Evolutionary conservation across 768 basidiomycete species (phyloP).

Genomic region (Amanita rimosa): DNA sequence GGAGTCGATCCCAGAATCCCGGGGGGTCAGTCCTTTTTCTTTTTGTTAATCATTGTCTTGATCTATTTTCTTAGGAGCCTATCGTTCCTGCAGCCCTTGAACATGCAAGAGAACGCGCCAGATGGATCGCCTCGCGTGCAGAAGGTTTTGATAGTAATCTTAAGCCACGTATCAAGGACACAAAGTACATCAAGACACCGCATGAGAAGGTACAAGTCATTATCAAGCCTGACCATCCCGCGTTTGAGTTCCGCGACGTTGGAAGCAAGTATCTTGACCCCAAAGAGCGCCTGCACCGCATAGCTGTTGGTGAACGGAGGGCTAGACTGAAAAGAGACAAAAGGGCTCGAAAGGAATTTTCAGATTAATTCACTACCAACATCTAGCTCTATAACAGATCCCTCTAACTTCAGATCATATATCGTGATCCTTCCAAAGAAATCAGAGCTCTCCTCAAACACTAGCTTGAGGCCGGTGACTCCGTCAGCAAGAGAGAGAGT

Average conservation of each 20-base stretch:
- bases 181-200: conserved; percentile 24
- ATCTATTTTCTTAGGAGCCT: conserved; percentile 35
- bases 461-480: conserved; percentile 42
- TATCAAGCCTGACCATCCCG: conserved; percentile 33
- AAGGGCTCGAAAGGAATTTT: conserved; percentile 14
- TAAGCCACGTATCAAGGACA: conserved; percentile 26
- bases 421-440: conserved; percentile 75
- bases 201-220: conserved; percentile 25
- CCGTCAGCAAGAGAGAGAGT: conserved; percentile 15
- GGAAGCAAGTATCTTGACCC: conserved; percentile 59
- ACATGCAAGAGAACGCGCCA: conserved; percentile 29
- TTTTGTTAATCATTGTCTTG: conserved; percentile 3
- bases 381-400: conserved; percentile 10
- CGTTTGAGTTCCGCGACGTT: conserved; percentile 63
- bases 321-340: conserved; percentile 18
- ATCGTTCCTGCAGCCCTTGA: conserved; percentile 48
- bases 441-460: conserved; percentile 77
- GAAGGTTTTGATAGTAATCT: conserved; percentile 27
- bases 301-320: conserved; percentile 38
- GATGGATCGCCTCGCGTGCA: conserved; percentile 19
- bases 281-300: conserved; percentile 38
- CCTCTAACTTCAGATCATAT: conserved; percentile 47
- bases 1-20: conserved; percentile 65
- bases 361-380: conserved; percentile 1
- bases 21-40: conserved; percentile 33